Percentiles rank a stretch among this genome's conserved stretches.
Conservation (phyloP, 768 basidiomycete genomes). For the Sarcodon sp. region DNA sequence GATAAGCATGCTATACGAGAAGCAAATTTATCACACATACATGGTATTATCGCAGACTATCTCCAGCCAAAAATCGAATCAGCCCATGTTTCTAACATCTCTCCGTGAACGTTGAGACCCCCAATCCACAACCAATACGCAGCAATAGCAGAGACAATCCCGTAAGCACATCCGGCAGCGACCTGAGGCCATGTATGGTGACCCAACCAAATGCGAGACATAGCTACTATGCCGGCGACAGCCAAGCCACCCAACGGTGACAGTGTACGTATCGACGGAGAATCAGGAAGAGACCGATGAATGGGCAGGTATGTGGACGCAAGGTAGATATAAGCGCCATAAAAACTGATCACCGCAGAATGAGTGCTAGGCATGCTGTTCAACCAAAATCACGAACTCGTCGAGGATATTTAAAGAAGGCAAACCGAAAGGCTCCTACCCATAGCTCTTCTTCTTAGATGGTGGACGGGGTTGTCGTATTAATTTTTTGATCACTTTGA, state of each 20-base stretch:
- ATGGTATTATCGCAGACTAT: too few species aligned
- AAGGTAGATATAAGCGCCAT: conserved; percentile 44
- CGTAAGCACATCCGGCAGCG: conserved; percentile 41
- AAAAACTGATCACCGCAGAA: conserved; percentile 55
- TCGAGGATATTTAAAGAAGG: background rate
- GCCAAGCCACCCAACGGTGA: conserved; percentile 36
- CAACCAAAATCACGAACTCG: background rate
- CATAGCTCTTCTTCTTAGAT: conserved; percentile 43
- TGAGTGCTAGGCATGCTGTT: conserved; percentile 78
- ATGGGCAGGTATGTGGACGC: conserved; percentile 45
- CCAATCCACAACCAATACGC: conserved; percentile 51
- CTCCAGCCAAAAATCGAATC: background rate
- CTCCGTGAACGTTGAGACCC: conserved; percentile 18
- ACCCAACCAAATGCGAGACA: conserved; percentile 64
- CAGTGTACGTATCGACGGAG: conserved; percentile 24
- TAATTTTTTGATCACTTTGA: conserved; percentile 45
- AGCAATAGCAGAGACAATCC: conserved; percentile 33
- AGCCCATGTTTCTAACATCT: conserved; percentile 5
- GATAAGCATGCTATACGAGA: too few species aligned
- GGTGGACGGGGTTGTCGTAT: conserved; percentile 57
- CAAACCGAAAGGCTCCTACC: conserved; percentile 28
- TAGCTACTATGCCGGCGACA: conserved; percentile 39
- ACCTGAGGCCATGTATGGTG: conserved; percentile 70
- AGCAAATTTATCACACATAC: too few species aligned
- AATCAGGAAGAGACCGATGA: conserved; percentile 38